Percentiles rank a stretch among this genome's conserved stretches.
Evolutionary conservation across 179 eudicot genomes (phyloP).

Genomic region (Sideroxylon spinosum): DNA sequence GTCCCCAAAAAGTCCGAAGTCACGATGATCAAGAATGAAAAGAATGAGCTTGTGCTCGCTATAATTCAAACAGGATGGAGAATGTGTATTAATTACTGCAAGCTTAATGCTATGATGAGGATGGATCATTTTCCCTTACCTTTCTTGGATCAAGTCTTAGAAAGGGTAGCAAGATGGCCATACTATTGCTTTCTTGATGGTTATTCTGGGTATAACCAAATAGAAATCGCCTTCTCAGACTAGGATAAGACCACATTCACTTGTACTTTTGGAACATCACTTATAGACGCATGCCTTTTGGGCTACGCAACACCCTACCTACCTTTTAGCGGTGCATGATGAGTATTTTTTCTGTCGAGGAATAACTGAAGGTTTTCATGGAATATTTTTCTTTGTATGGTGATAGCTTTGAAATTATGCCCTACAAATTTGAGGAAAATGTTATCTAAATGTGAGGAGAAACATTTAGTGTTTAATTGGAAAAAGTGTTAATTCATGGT

Average conservation of each 20-base stretch:
- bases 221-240: background rate
- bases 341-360: background rate
- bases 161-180: background rate
- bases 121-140: background rate
- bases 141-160: background rate
- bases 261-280: background rate
- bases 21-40: background rate
- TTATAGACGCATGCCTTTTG: background rate
- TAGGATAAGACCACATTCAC: constrained; percentile 4
- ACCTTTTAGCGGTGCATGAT: background rate
- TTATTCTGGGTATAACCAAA: background rate
- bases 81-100: background rate
- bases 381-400: background rate
- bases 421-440: background rate
- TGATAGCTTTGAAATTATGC: background rate
- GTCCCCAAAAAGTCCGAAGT: background rate
- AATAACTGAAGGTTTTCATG: background rate
- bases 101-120: background rate
- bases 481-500: too few relatives aligned
- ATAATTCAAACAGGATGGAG: background rate
- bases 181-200: background rate
- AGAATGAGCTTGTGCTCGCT: too few relatives aligned
- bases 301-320: too few relatives aligned
- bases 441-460: background rate
- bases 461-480: too few relatives aligned